Percentiles rank a stretch among this genome's conserved stretches.
Conservation (phyloP, 352 stramenopile species). For the Phytophthora pini region DNA sequence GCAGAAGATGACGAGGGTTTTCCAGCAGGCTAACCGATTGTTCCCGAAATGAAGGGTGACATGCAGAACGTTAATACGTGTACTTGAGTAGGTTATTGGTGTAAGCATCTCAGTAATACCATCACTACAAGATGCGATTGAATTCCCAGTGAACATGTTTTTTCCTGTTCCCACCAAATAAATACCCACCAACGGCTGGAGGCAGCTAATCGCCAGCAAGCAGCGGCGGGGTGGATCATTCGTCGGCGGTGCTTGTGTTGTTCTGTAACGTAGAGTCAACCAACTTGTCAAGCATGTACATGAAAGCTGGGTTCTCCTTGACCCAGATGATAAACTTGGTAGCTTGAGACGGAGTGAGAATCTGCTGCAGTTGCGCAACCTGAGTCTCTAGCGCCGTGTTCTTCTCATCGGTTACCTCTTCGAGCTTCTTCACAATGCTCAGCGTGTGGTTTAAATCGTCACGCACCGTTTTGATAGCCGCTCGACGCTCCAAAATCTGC, state of each 20-base stretch:
- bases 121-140: background rate
- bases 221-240: conserved; percentile 16
- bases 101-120: background rate
- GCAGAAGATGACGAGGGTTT: conserved; percentile 64
- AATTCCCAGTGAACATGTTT: conserved; percentile 3
- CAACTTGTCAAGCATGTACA: conserved; percentile 89
- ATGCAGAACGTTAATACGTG: background rate
- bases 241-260: conserved; percentile 21
- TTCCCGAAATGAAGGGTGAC: conserved; percentile 32
- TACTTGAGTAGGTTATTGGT: conserved; percentile 9
- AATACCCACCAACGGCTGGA: conserved; percentile 25
- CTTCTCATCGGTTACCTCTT: conserved; percentile 78
- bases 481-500: conserved; percentile 66
- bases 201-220: conserved; percentile 3
- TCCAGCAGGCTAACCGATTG: conserved; percentile 46
- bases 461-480: conserved; percentile 66
- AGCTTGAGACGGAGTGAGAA: conserved; percentile 77
- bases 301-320: conserved; percentile 86
- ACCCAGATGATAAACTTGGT: conserved; percentile 91
- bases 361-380: conserved; percentile 72
- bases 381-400: conserved; percentile 79
- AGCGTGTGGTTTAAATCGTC: conserved; percentile 79
- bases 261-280: conserved; percentile 69
- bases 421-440: conserved; percentile 70
- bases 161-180: conserved; percentile 22